Evolutionary conservation across 495 filamentous ascomycete species (phyloP).

Genomic region (Penicillium flavigenum): DNA sequence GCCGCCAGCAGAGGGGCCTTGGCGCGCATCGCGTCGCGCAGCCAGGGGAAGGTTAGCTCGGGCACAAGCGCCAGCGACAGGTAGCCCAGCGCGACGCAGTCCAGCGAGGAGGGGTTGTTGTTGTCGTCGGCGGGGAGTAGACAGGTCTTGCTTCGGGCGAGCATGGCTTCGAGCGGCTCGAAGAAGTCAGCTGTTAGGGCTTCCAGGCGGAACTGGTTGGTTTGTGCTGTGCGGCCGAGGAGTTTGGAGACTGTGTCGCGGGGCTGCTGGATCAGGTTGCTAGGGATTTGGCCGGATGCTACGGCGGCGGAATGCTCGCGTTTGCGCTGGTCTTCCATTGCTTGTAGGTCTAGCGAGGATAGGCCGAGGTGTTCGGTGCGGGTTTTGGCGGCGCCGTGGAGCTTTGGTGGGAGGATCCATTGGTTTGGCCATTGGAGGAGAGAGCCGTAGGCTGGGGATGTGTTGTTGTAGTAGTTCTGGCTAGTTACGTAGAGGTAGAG

Average conservation of each 20-base stretch:
- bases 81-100: slow-evolving; percentile 78
- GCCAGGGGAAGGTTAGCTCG: slow-evolving; percentile 68
- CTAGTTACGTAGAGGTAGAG: slow-evolving; percentile 86
- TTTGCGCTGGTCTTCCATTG: slow-evolving; percentile 45
- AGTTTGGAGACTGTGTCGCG: slow-evolving; percentile 43
- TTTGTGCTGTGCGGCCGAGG: slow-evolving; percentile 40
- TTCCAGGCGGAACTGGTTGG: slow-evolving; percentile 64
- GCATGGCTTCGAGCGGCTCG: slow-evolving; percentile 62
- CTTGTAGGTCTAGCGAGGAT: slow-evolving; percentile 61
- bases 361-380: slow-evolving; percentile 76
- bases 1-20: slow-evolving; percentile 53
- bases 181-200: slow-evolving; percentile 66
- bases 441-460: slow-evolving; percentile 70
- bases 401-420: slow-evolving; percentile 70
- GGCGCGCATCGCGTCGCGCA: slow-evolving; percentile 58
- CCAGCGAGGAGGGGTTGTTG: slow-evolving; percentile 56
- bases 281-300: slow-evolving; percentile 43
- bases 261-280: slow-evolving; percentile 41
- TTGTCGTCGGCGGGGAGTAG: slow-evolving; percentile 45
- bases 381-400: slow-evolving; percentile 63
- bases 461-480: slow-evolving; percentile 72
- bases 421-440: slow-evolving; percentile 80
- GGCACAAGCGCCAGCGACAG: slow-evolving; percentile 70
- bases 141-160: slow-evolving; percentile 52
- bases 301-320: slow-evolving; percentile 46